phyloP scores from a whole-genome alignment of 179 eudicot genomes.

The Actinidia arguta region DNA sequence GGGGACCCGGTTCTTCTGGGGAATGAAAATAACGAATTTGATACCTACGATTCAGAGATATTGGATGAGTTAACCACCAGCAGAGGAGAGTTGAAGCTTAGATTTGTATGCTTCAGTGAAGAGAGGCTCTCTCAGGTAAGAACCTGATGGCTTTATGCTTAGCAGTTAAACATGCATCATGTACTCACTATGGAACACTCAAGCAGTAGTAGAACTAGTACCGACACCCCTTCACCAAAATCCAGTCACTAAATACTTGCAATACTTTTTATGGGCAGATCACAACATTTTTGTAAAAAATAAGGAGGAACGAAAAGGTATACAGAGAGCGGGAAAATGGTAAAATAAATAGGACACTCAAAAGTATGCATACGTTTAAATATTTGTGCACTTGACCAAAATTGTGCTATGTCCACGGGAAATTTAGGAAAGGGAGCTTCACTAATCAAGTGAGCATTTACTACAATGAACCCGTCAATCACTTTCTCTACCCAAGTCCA shows the following conservation, averaged over 20 bases:
- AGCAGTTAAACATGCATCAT: neutral
- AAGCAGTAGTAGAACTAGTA: no score
- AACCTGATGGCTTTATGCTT: neutral
- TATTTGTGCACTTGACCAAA: no score
- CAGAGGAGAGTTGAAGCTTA: conserved; percentile 49
- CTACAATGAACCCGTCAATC: neutral
- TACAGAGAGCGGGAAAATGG: neutral
- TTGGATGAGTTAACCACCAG: conserved; percentile 49
- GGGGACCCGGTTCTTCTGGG: no score
- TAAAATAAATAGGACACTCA: neutral
- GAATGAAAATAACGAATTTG: no score
- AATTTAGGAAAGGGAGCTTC: no score
- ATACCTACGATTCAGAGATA: conserved; percentile 39
- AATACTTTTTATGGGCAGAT: neutral
- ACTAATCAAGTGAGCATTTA: neutral
- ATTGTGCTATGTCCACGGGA: no score
- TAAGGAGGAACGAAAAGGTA: neutral
- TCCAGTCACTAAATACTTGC: neutral
- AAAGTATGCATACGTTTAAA: neutral
- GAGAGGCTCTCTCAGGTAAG: conserved; percentile 12
- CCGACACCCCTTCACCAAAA: neutral
- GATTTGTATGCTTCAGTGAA: neutral
- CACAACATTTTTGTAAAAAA: neutral
- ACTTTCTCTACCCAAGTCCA: neutral
- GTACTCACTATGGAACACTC: neutral